Base-by-base conservation (phyloP, 441 rosid species). In the Manihot esculenta region DNA sequence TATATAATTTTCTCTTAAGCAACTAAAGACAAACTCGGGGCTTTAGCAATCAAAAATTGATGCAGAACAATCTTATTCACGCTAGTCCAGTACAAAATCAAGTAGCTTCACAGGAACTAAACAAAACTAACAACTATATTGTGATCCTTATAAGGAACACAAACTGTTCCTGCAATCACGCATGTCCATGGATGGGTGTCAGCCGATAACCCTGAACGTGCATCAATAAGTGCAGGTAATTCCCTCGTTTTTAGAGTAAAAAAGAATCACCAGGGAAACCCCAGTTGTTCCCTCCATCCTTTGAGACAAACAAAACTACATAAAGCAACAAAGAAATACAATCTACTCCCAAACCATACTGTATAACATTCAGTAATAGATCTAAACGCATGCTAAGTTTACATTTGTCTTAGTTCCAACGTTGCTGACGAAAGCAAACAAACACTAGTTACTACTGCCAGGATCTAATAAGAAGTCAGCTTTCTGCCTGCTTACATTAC, bases 381-480 rank as follows among this genome's bases (percentile, higher is more conserved):
- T 57, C n/a, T 26, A 44, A 80, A 49, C 20, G 59, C 17, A 51
- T 47, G 30, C 68, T 45, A 61, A 18, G 67, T 62, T 64, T 62
- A 66, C 13, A 51, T 42, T 49, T 0, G 45, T 68, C 62, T 30
- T 11, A 56, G 66, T 44, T 71, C 61, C 64, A 56, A 49, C 57
- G 51, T 44, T 33, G 20, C 78, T 48, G 38, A 66, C 71, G 45
- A 60, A 48, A 77, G 35, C 67, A 54, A 66, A 69, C 71, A 63
- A 64, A 61, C 72, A 74, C 72, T 48, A 42, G 62, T 50, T 45
- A 59, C 63, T 42, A 71, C 72, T 47, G 71, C 77, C 49, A 26
- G 65, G 50, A 49, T 58, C 77, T 60, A 59, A 38, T 30, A 57
- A 68, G 72, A 69, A 60, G 72, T 79, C 80, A 66, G 77, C 76